Evolutionary conservation across 441 rosid species (phyloP).

Genomic region (Arabidopsis lyrata): DNA sequence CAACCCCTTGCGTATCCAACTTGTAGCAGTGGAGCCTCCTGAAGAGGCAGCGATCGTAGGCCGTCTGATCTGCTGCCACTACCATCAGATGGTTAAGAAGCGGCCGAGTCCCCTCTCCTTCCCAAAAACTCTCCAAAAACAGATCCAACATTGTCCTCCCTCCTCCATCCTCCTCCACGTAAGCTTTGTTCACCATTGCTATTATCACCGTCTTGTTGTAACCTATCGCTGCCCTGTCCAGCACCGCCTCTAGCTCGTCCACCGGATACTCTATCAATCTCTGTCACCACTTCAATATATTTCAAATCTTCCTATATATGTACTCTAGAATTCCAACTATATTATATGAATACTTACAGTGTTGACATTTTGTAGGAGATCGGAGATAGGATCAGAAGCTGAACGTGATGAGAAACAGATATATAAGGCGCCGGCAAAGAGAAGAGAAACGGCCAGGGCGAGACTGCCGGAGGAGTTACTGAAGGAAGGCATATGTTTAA

Average conservation of each 20-base stretch:
- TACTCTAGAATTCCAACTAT: slow-evolving; percentile 12
- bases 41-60: slow-evolving; percentile 66
- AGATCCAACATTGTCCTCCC: slow-evolving; percentile 72
- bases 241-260: slow-evolving; percentile 54
- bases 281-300: slow-evolving; percentile 18
- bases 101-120: slow-evolving; percentile 64
- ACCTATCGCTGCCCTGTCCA: slow-evolving; percentile 61
- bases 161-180: slow-evolving; percentile 53
- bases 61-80: slow-evolving; percentile 68
- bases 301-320: neutral
- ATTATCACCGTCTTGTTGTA: slow-evolving; percentile 72
- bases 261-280: slow-evolving; percentile 21
- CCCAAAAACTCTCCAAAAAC: slow-evolving; percentile 82
- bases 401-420: slow-evolving; percentile 35
- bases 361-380: neutral
- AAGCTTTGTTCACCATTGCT: slow-evolving; percentile 71
- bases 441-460: slow-evolving; percentile 34
- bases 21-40: slow-evolving; percentile 71
- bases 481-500: slow-evolving; percentile 24
- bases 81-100: slow-evolving; percentile 62
- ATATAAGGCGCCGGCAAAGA: slow-evolving; percentile 49
- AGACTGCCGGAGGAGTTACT: slow-evolving; percentile 3
- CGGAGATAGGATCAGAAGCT: slow-evolving; percentile 27
- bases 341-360: neutral
- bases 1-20: slow-evolving; percentile 57